Conservation (phyloP, 345 rosid genomes). For the Punica granatum region DNA sequence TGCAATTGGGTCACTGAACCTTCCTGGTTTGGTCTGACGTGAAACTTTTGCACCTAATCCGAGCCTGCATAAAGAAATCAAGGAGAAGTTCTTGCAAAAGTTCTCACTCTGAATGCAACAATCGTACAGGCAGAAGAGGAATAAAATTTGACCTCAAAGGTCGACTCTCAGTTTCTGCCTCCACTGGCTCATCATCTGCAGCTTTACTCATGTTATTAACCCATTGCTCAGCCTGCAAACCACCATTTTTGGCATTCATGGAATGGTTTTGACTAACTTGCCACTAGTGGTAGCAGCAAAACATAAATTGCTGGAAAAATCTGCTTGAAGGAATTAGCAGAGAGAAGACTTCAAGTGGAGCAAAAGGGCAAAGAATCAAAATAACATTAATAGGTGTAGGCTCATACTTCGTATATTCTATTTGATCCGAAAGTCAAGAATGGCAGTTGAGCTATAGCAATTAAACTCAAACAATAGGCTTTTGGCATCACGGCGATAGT, state of each 20-base stretch:
- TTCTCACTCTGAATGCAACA: background rate
- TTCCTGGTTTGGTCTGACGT: background rate
- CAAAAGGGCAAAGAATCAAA: background rate
- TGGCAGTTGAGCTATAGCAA: background rate
- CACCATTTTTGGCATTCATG: background rate
- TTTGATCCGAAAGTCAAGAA: background rate
- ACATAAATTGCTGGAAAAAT: background rate
- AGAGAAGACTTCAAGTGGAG: background rate
- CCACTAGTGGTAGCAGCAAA: background rate
- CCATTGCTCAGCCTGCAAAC: slow-evolving; percentile 10
- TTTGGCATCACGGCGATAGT: background rate
- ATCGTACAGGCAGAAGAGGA: background rate
- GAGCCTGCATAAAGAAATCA: background rate
- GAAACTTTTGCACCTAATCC: slow-evolving; percentile 10
- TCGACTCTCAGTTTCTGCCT: slow-evolving; percentile 2
- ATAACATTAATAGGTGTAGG: no score
- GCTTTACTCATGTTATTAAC: slow-evolving; percentile 9
- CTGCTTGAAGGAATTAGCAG: background rate
- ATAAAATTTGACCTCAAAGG: slow-evolving; percentile 3
- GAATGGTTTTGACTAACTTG: background rate
- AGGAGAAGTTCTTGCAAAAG: background rate
- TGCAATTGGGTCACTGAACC: background rate
- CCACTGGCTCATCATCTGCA: slow-evolving; percentile 3
- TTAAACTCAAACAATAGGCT: background rate
- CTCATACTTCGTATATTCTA: background rate